phyloP scores from a whole-genome alignment of 345 rosid genomes.

The Diplotaxis tenuifolia region DNA sequence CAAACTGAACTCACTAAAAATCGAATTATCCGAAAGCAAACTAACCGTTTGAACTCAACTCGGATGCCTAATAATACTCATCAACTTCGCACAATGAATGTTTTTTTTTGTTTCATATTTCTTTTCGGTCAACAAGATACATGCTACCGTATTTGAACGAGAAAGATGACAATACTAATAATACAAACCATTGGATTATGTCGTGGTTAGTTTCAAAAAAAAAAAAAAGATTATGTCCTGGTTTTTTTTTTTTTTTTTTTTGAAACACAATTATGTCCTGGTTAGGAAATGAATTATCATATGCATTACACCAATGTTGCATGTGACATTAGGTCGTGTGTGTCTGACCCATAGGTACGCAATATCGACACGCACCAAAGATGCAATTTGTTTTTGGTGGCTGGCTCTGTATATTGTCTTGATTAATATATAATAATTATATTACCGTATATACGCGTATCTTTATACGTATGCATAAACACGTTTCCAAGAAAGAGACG shows the following conservation, averaged over 20 bases:
- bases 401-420: constrained; percentile 9
- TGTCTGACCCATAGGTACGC: background rate
- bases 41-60: no score
- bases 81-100: no score
- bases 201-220: no score
- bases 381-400: constrained; percentile 22
- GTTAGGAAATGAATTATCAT: background rate
- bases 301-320: background rate
- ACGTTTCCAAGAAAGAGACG: constrained; percentile 25
- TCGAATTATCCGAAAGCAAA: no score
- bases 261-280: no score
- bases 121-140: background rate
- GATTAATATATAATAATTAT: background rate
- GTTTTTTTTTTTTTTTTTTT: no score
- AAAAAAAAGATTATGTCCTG: no score
- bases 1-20: no score
- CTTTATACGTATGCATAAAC: constrained; percentile 28
- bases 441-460: constrained; percentile 9
- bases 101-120: background rate
- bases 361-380: constrained; percentile 28
- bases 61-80: background rate
- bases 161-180: background rate
- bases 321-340: constrained; percentile 16
- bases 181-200: background rate
- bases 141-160: background rate